Base-by-base conservation (phyloP, 2,329 filamentous ascomycete genomes). In the Plenodomus biglobosus region DNA sequence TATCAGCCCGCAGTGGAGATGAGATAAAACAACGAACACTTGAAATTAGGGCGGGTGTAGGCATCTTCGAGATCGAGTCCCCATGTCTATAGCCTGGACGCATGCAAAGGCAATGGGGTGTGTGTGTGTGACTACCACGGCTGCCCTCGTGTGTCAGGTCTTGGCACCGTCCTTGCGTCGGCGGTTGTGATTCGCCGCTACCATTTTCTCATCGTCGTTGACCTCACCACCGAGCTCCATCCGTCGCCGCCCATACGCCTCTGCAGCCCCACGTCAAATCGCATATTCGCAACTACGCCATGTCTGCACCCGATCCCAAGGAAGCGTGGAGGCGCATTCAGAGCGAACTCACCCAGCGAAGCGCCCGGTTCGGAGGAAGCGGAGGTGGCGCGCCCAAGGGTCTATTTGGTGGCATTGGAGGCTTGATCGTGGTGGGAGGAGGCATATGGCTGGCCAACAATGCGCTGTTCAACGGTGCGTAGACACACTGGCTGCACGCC, bases 261-360 rank as follows among this genome's bases (percentile, higher is more conserved):
- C 68, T 45, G 20, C 62, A 68, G 19, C 71, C 69, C 44, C 70
- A 62, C 40, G 69, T 27, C 66, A 58, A 56, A 66, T 64, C 59
- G 37, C 35, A 40, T 52, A 17, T 44, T 19, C 39, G 36, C 42
- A 48, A 46, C 44, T 40, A 44, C 61, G 50, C 42, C 36, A 72
- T 72, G 66, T 65, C 65, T 49, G 61, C 61, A 43, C 66, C 75
- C 58, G 83, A 85, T 68, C 85, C 85, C 43, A 79, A 81, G 68
- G 84, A 88, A 71, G 80, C 84, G 62, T 87, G 84, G 80, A 78
- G 80, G 71, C 79, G 80, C 64, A 75, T 89, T 59, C 84, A 86
- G 73, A 78, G 79, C 65, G 81, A 83, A 53, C 77, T 86, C 59
- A 77, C 73, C 44, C 66, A 79, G 62, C 72, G 73, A 47, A 54